Base-by-base conservation (phyloP, 805 yeast genomes). In the Blastobotrys muscicola region DNA sequence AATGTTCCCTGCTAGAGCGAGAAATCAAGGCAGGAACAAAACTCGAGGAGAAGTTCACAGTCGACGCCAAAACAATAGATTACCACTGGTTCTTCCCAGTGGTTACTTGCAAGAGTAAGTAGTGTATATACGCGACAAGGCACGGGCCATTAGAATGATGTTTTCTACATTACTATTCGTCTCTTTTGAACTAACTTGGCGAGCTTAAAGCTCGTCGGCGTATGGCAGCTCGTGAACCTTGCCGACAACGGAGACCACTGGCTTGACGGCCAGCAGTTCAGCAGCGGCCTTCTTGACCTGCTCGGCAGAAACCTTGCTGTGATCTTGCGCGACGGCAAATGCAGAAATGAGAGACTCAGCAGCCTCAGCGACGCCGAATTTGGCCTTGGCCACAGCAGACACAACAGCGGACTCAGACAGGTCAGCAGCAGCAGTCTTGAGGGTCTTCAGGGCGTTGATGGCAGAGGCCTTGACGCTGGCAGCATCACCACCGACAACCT, bases 161-260 rank as follows among this genome's bases (percentile, higher is more conserved):
- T 36, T 36, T 14, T 37, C 29, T 12, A 13, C 20, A 12, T 37
- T 13, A 37, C 15, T 37, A 37, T 6, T 20, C 26, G 26, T 20
- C 26, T 20, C 26, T 20, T 20, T 20, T 20, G 26, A 20, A 20
- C 26, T 20, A 20, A 20, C 26, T 20, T 15, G 38, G 31, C n/a
- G 15, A 8, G 36, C 16, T 42, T 60, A 64, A 65, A 82, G 84
- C 71, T 92, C 96, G 66, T 83, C 87, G 58, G 82, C 81, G 66
- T 72, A 83, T 59, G 98, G 97, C 69, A 90, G 78, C 53, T 77
- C 78, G 61, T 79, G 81, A 49, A 82, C 78, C 66, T 86, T 82
- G 68, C 97, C 98, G 50, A 85, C 80, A 50, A 92, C 96, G 52
- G 82, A 92, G 60, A 83, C 80, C 71, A 81, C 86, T 71, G 80